These are phyloP conservation scores for Scenedesmus sp. DNA, from an alignment of 163 green algal genomes.

Conservation along the genomic window DNA sequence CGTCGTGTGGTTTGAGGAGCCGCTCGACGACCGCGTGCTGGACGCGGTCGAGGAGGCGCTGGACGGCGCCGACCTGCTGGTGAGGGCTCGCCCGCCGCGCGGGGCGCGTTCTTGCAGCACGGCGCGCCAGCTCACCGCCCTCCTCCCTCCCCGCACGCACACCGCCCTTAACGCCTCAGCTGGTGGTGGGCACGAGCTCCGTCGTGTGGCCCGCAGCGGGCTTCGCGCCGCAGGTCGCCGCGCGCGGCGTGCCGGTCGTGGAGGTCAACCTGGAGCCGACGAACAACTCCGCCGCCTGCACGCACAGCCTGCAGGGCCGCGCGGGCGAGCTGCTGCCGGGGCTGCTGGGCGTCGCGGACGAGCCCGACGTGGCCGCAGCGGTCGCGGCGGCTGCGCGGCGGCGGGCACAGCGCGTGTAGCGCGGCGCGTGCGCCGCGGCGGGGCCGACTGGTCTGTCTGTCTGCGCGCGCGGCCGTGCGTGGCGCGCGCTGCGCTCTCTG, in stretches of 20 bases:
- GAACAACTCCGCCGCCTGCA: conserved; percentile 27
- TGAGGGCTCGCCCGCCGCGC: too few species aligned
- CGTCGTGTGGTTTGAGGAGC: conserved; percentile 53
- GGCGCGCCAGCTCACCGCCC: too few species aligned
- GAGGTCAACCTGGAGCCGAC: conserved; percentile 54
- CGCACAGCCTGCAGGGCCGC: conserved; percentile 30
- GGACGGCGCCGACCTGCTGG: conserved; percentile 28
- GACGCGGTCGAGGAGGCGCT: conserved; percentile 29
- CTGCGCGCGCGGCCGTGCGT: too few species aligned
- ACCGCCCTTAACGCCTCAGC: too few species aligned
- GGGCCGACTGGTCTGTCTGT: too few species aligned
- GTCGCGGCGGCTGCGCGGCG: neutral
- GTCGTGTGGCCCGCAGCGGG: conserved; percentile 50
- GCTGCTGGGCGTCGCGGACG: conserved; percentile 11
- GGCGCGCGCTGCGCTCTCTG: too few species aligned
- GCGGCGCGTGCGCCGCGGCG: too few species aligned
- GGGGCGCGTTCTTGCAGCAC: too few species aligned
- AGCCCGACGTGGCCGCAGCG: conserved; percentile 23
- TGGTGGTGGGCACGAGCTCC: conserved; percentile 35
- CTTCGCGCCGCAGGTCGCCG: conserved; percentile 45
- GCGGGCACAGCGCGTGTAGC: too few species aligned
- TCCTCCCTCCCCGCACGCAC: too few species aligned
- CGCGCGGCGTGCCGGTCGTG: conserved; percentile 40
- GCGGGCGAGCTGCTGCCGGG: conserved; percentile 34
- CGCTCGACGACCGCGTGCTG: conserved; percentile 24